Base-by-base conservation (phyloP, 177 flowering plant species). In the Vitis hybrid region DNA sequence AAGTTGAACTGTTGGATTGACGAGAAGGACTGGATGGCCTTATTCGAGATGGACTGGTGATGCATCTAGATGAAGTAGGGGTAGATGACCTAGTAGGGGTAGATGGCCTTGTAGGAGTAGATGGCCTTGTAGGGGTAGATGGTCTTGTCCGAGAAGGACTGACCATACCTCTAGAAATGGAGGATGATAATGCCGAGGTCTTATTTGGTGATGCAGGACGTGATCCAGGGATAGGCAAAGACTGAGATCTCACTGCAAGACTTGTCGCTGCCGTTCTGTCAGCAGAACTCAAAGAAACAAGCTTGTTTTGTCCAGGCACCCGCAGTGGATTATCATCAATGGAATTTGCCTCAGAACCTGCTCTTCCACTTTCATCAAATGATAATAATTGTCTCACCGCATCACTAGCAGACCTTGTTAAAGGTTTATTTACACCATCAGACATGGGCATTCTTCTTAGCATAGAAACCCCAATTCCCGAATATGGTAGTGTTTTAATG, bases 141-240 rank as follows among this genome's bases (percentile, higher is more conserved):
- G 90, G 84, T 69, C 90, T 88, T 66, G 90, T 31, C 61, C 86
- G 82, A 31, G 90, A 80, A 61, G 97, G 97, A 79, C 97, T 92
- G 65, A 79, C 69, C 47, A 38, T 7, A 18, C 90, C 92, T 83
- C 84, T 88, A 62, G 92, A 71, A 20, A 73, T 56, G 56, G 84
- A 70, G 56, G 85, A 55, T 53, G 85, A 74, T 56, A 57, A 44
- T 4, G 74, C 18, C 11, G 83, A 69, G 28, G 77, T 64, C 75
- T 65, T 87, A 69, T 71, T 83, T 59, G 97, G 97, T 44, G 98
- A 88, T 24, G 92, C 62, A 31, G 81, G 87, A 0, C 91, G 81
- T 4, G 84, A 77, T 62, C 82, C 85, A 64, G 87, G 71, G 64
- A 62, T 20, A 53, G 90, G 82, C 74, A 86, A 78, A 33, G 88